A percentile compares a stretch with the other conserved stretches of the same genome.
Evolutionary conservation across 768 basidiomycete species (phyloP).

Genomic region (Infundibulicybe gibba): DNA sequence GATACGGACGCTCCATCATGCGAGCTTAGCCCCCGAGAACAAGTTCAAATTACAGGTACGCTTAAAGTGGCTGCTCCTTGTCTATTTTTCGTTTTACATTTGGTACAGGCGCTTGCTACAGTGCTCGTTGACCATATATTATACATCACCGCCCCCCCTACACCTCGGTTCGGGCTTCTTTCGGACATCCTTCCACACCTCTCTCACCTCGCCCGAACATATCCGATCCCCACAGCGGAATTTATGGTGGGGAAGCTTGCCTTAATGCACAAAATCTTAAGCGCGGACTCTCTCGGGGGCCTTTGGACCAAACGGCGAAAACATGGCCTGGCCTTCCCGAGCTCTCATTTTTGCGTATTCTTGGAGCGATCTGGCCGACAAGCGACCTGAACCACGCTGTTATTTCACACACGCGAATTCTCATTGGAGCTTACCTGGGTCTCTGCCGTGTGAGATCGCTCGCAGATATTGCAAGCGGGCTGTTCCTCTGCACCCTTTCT

Average conservation of each 20-base stretch:
- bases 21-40: slow-evolving; percentile 88
- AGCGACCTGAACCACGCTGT: slow-evolving; percentile 93
- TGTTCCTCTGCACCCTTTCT: slow-evolving; percentile 86
- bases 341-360: slow-evolving; percentile 72
- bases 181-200: slow-evolving; percentile 75
- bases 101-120: slow-evolving; percentile 68
- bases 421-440: slow-evolving; percentile 90
- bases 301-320: slow-evolving; percentile 55
- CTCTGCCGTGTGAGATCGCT: slow-evolving; percentile 76
- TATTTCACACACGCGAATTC: slow-evolving; percentile 77
- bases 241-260: slow-evolving; percentile 79
- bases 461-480: slow-evolving; percentile 74
- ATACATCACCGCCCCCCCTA: slow-evolving; percentile 64
- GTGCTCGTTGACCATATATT: slow-evolving; percentile 89
- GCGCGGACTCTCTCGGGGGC: slow-evolving; percentile 72
- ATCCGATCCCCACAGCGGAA: slow-evolving; percentile 77
- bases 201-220: slow-evolving; percentile 70
- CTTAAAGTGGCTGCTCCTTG: background rate
- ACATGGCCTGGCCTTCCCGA: slow-evolving; percentile 91
- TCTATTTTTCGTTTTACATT: background rate
- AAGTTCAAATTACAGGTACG: slow-evolving; percentile 87
- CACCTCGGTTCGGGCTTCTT: slow-evolving; percentile 57
- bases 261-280: slow-evolving; percentile 94
- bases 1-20: slow-evolving; percentile 87
- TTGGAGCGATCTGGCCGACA: slow-evolving; percentile 87